Conservation (phyloP, 2,329 filamentous ascomycete species). For the Pyricularia sp. region DNA sequence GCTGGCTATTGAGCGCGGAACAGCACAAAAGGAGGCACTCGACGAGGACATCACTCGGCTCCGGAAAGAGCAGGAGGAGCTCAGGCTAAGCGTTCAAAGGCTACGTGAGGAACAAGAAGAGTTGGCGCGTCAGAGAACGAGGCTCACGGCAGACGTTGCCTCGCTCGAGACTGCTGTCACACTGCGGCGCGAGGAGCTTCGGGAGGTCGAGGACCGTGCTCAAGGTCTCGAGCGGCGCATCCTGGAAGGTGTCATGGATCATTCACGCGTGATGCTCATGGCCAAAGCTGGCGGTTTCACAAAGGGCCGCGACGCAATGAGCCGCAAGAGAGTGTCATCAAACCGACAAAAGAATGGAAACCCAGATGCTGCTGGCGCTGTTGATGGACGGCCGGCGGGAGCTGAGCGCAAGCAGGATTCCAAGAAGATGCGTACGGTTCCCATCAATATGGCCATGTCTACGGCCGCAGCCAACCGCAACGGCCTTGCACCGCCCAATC, state of each 20-base stretch:
- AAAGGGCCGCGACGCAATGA: slow-evolving; percentile 41
- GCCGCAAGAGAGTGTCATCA: slow-evolving; percentile 39
- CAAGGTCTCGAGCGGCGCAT: slow-evolving; percentile 85
- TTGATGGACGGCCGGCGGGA: slow-evolving; percentile 14
- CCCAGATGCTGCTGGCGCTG: slow-evolving; percentile 5
- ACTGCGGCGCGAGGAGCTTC: slow-evolving; percentile 80
- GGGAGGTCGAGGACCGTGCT: slow-evolving; percentile 79
- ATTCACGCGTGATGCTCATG: slow-evolving; percentile 82
- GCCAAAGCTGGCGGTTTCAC: slow-evolving; percentile 34
- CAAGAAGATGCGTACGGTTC: slow-evolving; percentile 9
- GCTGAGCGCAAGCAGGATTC: slow-evolving; percentile 7
- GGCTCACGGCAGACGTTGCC: slow-evolving; percentile 73
- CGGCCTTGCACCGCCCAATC: slow-evolving; percentile 26
- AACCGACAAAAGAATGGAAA: slow-evolving; percentile 21
- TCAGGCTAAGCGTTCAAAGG: slow-evolving; percentile 43
- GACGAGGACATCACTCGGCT: slow-evolving; percentile 37
- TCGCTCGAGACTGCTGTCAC: slow-evolving; percentile 82
- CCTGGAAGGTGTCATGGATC: slow-evolving; percentile 88
- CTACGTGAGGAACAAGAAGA: slow-evolving; percentile 61
- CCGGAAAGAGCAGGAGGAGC: slow-evolving; percentile 34
- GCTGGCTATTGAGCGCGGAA: slow-evolving; percentile 65
- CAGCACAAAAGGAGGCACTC: slow-evolving; percentile 50
- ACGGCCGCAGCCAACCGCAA: slow-evolving; percentile 28
- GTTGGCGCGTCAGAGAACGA: slow-evolving; percentile 63
- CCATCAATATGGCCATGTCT: slow-evolving; percentile 40